Conservation (phyloP, 2,329 filamentous ascomycete genomes). For the Metarhizium rileyi region DNA sequence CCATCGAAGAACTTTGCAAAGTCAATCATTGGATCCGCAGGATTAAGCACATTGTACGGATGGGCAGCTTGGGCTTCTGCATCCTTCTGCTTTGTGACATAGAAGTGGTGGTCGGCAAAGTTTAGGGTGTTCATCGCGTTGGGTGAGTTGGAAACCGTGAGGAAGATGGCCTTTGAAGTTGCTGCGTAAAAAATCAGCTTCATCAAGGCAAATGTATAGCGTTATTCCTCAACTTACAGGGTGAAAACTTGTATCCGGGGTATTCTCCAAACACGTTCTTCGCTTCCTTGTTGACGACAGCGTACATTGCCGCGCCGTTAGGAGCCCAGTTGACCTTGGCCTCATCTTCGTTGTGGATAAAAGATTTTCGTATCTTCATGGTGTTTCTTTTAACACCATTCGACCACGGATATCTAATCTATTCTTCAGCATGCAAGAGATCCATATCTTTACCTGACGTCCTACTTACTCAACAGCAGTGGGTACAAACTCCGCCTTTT, state of each 20-base stretch:
- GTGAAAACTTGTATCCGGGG: constrained; percentile 32
- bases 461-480: constrained; percentile 27
- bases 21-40: constrained; percentile 36
- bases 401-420: constrained; percentile 28
- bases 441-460: too few relatives aligned
- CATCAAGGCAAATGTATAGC: not conserved
- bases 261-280: constrained; percentile 41
- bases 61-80: constrained; percentile 38
- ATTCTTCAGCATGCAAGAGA: too few relatives aligned
- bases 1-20: constrained; percentile 38
- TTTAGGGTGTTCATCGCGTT: constrained; percentile 33
- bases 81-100: constrained; percentile 40
- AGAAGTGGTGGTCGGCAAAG: constrained; percentile 42
- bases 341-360: constrained; percentile 32
- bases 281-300: constrained; percentile 40
- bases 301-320: constrained; percentile 37
- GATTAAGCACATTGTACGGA: constrained; percentile 34
- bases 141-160: constrained; percentile 39
- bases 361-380: constrained; percentile 36
- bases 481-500: constrained; percentile 25
- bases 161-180: constrained; percentile 1
- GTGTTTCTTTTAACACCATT: constrained; percentile 34
- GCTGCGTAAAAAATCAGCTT: not conserved
- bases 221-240: not conserved
- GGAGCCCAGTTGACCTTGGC: constrained; percentile 36